These are phyloP conservation scores for Claviceps quebecensis DNA, from an alignment of 2,329 filamentous ascomycete genomes.

Conservation along the genomic window DNA sequence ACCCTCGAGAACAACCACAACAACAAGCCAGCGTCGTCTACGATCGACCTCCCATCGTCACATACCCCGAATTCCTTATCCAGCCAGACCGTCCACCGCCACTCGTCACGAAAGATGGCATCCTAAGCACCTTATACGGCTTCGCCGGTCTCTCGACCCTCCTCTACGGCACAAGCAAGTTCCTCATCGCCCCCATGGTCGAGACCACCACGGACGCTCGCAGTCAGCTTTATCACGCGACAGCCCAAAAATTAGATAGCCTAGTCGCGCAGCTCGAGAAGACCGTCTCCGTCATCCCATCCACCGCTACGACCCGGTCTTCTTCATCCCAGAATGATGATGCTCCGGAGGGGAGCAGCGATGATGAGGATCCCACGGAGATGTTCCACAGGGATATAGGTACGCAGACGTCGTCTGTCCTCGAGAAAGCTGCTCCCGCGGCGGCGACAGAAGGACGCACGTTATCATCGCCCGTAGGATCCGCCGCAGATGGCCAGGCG, in stretches of 20 bases:
- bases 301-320: slow-evolving; percentile 7
- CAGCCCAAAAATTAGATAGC: slow-evolving; percentile 29
- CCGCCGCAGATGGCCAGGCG: slow-evolving; percentile 24
- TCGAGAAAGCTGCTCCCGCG: slow-evolving; percentile 1
- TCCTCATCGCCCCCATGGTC: slow-evolving; percentile 50
- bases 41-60: slow-evolving; percentile 48
- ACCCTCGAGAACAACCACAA: slow-evolving; percentile 10
- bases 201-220: slow-evolving; percentile 37
- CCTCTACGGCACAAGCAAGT: slow-evolving; percentile 58
- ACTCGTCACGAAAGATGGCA: slow-evolving; percentile 44
- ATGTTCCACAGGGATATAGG: slow-evolving; percentile 71
- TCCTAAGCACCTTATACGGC: slow-evolving; percentile 45
- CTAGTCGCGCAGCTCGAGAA: slow-evolving; percentile 38
- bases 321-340: slow-evolving; percentile 4
- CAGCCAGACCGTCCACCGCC: slow-evolving; percentile 42
- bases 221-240: slow-evolving; percentile 35
- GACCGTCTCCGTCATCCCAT: slow-evolving; percentile 48
- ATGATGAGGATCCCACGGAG: slow-evolving; percentile 54
- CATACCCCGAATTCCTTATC: slow-evolving; percentile 56
- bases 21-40: slow-evolving; percentile 6
- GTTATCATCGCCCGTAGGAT: slow-evolving; percentile 8
- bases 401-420: slow-evolving; percentile 51
- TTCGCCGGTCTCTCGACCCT: slow-evolving; percentile 44
- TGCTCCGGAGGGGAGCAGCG: slow-evolving; percentile 23
- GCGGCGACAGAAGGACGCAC: slow-evolving; percentile 2